A percentile compares a stretch with the other conserved stretches of the same genome.
Evolutionary conservation across 1,284 basidiomycete genomes (phyloP).

Genomic region (Sphagnurus paluster): DNA sequence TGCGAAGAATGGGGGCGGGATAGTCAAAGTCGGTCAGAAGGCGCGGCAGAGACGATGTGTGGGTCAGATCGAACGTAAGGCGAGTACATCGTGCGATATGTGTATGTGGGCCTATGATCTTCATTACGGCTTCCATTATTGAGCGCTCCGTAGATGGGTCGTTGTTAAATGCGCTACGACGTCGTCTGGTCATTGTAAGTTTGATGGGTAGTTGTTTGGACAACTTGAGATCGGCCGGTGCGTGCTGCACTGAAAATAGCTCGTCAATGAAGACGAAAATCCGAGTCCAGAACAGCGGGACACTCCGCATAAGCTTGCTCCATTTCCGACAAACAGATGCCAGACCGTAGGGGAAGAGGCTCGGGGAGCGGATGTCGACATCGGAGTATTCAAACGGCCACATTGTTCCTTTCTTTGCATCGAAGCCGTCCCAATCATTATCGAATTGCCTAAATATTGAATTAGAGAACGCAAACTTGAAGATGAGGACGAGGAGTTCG

Average conservation of each 20-base stretch:
- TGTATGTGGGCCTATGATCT: not conserved
- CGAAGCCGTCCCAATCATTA: too few species aligned
- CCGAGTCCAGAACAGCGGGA: not conserved
- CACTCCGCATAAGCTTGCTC: not conserved
- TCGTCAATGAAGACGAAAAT: not conserved
- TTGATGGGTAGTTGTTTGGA: not conserved
- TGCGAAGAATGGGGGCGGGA: not conserved
- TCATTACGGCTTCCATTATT: not conserved
- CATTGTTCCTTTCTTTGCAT: too few species aligned
- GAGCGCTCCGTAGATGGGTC: not conserved
- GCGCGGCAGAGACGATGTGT: slow-evolving; percentile 3
- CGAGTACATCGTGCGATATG: not conserved
- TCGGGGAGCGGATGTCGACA: too few species aligned
- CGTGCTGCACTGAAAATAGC: not conserved
- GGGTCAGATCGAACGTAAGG: not conserved
- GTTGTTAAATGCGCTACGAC: not conserved
- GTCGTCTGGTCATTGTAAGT: not conserved
- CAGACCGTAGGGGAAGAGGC: not conserved
- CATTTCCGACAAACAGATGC: not conserved
- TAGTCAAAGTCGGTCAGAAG: not conserved
- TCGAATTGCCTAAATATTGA: too few species aligned
- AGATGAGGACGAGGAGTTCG: too few species aligned
- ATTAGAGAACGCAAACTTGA: too few species aligned
- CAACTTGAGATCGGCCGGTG: not conserved
- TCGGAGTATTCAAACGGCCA: too few species aligned